A percentile compares a stretch with the other conserved stretches of the same genome.
Conservation (phyloP, 352 stramenopile species). For the Phytopythium aichiense region DNA sequence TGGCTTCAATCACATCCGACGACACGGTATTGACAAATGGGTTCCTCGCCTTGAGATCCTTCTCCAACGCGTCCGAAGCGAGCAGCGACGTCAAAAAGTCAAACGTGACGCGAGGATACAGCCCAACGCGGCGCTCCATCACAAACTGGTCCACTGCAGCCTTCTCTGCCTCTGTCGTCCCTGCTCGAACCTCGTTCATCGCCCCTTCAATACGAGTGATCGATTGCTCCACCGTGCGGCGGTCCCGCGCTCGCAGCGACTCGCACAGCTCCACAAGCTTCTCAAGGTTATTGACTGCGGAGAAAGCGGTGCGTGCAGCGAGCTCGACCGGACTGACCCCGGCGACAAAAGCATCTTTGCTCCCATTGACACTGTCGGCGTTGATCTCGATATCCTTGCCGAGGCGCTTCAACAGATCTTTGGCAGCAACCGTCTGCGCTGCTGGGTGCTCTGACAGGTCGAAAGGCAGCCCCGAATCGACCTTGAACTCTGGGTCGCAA, state of each 20-base stretch:
- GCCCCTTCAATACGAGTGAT: slow-evolving; percentile 48
- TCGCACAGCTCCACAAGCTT: slow-evolving; percentile 51
- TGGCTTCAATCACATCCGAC: slow-evolving; percentile 33
- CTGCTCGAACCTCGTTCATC: slow-evolving; percentile 41
- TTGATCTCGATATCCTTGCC: slow-evolving; percentile 90
- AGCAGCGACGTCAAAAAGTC: slow-evolving; percentile 78
- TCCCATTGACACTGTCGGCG: slow-evolving; percentile 61
- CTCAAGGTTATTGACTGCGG: slow-evolving; percentile 30
- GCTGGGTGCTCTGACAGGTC: slow-evolving; percentile 87
- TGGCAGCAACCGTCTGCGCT: slow-evolving; percentile 91
- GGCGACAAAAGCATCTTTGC: slow-evolving; percentile 71
- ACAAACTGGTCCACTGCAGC: slow-evolving; percentile 46
- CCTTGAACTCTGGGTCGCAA: slow-evolving; percentile 53
- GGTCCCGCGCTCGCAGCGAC: slow-evolving; percentile 46
- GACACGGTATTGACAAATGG: slow-evolving; percentile 42
- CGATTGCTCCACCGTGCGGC: slow-evolving; percentile 38
- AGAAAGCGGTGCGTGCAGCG: slow-evolving; percentile 3
- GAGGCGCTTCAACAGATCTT: slow-evolving; percentile 92
- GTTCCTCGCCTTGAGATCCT: slow-evolving; percentile 60
- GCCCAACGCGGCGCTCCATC: slow-evolving; percentile 48
- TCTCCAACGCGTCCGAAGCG: slow-evolving; percentile 51
- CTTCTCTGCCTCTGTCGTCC: slow-evolving; percentile 7
- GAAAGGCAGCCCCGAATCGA: slow-evolving; percentile 83
- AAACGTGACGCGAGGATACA: slow-evolving; percentile 65
- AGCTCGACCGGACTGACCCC: slow-evolving; percentile 56